Percentiles rank a stretch among this genome's conserved stretches.
Evolutionary conservation across 2,329 filamentous ascomycete species (phyloP).

Genomic region (Sporothrix dimorphospora): DNA sequence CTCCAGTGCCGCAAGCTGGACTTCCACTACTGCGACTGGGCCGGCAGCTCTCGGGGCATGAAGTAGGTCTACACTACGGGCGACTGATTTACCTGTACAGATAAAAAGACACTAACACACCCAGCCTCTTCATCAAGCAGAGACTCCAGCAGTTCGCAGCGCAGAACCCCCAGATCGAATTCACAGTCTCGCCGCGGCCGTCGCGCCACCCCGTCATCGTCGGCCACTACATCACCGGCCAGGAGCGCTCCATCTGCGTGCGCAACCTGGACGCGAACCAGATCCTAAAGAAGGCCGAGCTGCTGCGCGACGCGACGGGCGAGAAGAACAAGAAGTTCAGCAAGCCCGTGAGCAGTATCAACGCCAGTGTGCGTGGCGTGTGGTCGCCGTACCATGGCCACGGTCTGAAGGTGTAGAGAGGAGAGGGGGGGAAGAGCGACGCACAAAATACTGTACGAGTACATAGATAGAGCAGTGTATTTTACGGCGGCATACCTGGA

Average conservation of each 20-base stretch:
- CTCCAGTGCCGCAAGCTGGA: constrained; percentile 95
- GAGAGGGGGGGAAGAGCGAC: background rate
- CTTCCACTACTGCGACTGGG: constrained; percentile 97
- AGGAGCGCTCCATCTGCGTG: constrained; percentile 83
- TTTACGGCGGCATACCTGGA: constrained; percentile 7
- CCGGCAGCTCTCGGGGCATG: constrained; percentile 91
- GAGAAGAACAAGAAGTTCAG: constrained; percentile 68
- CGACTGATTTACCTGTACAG: background rate
- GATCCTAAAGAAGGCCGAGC: constrained; percentile 76
- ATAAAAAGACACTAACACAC: constrained; percentile 19
- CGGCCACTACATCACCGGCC: constrained; percentile 91
- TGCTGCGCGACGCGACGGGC: constrained; percentile 74
- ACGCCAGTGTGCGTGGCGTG: constrained; percentile 68
- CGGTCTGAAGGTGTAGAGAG: constrained; percentile 55
- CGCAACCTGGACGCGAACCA: constrained; percentile 80
- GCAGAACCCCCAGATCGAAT: constrained; percentile 84
- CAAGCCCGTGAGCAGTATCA: constrained; percentile 67
- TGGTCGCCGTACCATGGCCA: constrained; percentile 72
- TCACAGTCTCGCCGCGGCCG: constrained; percentile 88
- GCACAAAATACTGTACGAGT: background rate
- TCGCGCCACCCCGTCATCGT: constrained; percentile 85
- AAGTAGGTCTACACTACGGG: constrained; percentile 61
- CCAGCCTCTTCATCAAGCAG: constrained; percentile 78
- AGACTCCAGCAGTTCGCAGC: constrained; percentile 77
- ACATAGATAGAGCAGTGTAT: constrained; percentile 18